A percentile compares a stretch with the other conserved stretches of the same genome.
Conservation (phyloP, 2,329 filamentous ascomycete species). For the Monosporascus ibericus region DNA sequence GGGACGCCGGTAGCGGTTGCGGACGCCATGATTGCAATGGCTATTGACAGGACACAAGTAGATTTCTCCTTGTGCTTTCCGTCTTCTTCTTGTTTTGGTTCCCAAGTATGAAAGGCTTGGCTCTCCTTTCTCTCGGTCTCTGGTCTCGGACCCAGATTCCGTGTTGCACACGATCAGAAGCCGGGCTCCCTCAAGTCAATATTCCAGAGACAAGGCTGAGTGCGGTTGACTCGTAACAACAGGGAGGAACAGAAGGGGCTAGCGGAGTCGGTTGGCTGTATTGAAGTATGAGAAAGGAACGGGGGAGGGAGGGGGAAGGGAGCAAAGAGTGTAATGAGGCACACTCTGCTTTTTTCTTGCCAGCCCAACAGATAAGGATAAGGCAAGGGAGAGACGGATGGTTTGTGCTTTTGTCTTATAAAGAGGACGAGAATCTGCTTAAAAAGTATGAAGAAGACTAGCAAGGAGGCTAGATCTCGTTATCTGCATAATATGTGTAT, state of each 20-base stretch:
- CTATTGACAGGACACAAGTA: not conserved
- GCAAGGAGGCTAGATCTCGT: no score
- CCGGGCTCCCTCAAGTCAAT: not conserved
- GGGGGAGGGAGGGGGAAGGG: not conserved
- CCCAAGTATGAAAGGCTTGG: not conserved
- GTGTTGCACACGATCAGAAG: not conserved
- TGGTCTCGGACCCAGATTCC: not conserved
- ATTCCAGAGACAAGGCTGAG: not conserved
- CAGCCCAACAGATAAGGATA: no score
- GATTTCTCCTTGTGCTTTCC: not conserved
- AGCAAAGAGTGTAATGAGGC: not conserved
- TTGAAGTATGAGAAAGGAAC: not conserved
- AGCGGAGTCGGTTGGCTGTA: not conserved
- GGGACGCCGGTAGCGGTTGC: conserved; percentile 35
- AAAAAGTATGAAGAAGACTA: no score
- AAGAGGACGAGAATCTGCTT: no score
- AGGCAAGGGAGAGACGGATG: no score
- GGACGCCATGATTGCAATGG: conserved; percentile 36
- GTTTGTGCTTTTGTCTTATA: no score
- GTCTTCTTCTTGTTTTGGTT: not conserved
- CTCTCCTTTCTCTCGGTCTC: no score
- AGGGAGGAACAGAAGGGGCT: not conserved
- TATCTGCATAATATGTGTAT: no score
- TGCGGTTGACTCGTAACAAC: not conserved
- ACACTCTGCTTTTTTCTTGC: not conserved